Base-by-base conservation (phyloP, 2,329 filamentous ascomycete species). In the Fusarium aywerte region DNA sequence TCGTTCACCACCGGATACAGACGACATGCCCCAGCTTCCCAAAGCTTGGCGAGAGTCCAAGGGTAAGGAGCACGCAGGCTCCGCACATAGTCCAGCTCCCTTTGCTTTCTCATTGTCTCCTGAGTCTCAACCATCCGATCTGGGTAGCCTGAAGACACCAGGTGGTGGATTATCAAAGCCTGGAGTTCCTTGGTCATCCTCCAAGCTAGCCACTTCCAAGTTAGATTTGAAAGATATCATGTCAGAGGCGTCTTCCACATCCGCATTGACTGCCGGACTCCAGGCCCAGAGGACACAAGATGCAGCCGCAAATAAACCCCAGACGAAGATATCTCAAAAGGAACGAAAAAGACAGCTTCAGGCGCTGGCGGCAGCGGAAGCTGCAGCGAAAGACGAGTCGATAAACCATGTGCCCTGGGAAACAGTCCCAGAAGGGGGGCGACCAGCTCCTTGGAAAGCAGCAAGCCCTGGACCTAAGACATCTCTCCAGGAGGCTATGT, bases 321-420 rank as follows among this genome's bases (percentile, higher is more conserved):
- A 81, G 16, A 75, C 79, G 1, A 97, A 92, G 75, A 79, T 97
- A 69, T 97, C 94, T 1, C 96, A 98, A 72, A 97, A 96, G 74
- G 94, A 97, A 76, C 89, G 93, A 21, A 98, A 97, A 80, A 92
- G 87, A 74, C 87, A 93, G 67, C 87, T 93, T 71, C 90, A 93
- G 72, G 84, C 88, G 63, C 87, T 92, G 72, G 80, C 84, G 23
- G 80, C 76, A 23, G 76, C 81, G 33, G 79, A 84, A 60, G 79
- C 77, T 31, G 77, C 80, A 9, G 78, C 80, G 8, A 73, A 74
- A 36, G 72, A 74, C n/a, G 74, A 75, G 31, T 69, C 72, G 31
- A 38, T 65, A 13, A 76, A 68, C 27, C 62, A 63, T n/a, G 77
- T 78, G 20, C 80, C 84, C 3, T 85, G 85, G 81, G 81, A 83